A percentile compares a stretch with the other conserved stretches of the same genome.
These are phyloP conservation scores for Peniophora sp. DNA, from an alignment of 1,284 basidiomycete genomes.

Conservation along the genomic window DNA sequence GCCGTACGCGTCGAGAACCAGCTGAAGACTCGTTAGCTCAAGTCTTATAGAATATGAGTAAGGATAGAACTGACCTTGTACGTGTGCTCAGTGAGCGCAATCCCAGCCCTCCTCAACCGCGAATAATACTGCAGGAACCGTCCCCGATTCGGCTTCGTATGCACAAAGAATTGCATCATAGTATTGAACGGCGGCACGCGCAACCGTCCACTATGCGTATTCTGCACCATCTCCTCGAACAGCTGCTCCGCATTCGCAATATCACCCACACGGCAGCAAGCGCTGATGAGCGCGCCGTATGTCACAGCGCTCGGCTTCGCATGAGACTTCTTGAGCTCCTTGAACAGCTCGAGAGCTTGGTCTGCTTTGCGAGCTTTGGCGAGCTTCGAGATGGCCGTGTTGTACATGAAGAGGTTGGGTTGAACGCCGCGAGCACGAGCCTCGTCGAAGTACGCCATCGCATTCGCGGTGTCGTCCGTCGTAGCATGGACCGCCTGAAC, in stretches of 20 bases:
- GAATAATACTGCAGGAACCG: slow-evolving; percentile 75
- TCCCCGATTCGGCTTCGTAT: slow-evolving; percentile 81
- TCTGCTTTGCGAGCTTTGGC: slow-evolving; percentile 91
- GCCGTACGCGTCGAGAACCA: slow-evolving; percentile 89
- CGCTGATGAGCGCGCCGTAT: slow-evolving; percentile 92
- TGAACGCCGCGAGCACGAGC: slow-evolving; percentile 60
- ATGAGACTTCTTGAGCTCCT: slow-evolving; percentile 67
- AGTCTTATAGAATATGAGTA: slow-evolving; percentile 2
- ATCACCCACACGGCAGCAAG: slow-evolving; percentile 92
- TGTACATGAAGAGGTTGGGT: slow-evolving; percentile 86
- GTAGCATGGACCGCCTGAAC: slow-evolving; percentile 86
- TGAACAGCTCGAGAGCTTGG: slow-evolving; percentile 79
- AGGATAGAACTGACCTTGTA: slow-evolving; percentile 64
- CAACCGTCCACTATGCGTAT: slow-evolving; percentile 71
- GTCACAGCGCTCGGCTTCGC: slow-evolving; percentile 81
- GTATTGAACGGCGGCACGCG: slow-evolving; percentile 94
- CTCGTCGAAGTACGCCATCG: slow-evolving; percentile 79
- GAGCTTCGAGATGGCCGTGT: slow-evolving; percentile 93
- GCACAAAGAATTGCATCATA: slow-evolving; percentile 97
- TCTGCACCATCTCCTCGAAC: slow-evolving; percentile 79
- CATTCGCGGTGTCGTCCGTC: slow-evolving; percentile 87
- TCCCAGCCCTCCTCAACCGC: slow-evolving; percentile 54
- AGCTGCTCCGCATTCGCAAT: slow-evolving; percentile 74
- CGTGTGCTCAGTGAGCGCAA: slow-evolving; percentile 81
- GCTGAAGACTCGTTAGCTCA: slow-evolving; percentile 31